Percentiles rank a stretch among this genome's conserved stretches.
Evolutionary conservation across 73 alveolate genomes (phyloP).

Genomic region (Stentor coeruleus): DNA sequence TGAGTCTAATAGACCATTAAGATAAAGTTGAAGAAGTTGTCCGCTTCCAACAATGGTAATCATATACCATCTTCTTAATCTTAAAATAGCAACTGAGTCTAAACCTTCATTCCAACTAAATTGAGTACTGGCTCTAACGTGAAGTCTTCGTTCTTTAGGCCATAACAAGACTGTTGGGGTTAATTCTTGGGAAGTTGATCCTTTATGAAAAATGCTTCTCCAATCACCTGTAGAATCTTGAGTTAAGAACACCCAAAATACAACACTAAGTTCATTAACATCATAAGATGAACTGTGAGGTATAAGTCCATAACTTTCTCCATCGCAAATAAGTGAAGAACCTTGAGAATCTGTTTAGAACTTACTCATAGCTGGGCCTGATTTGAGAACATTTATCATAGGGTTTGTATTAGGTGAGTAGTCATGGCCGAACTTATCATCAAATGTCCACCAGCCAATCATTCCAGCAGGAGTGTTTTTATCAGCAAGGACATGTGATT

Average conservation of each 20-base stretch:
- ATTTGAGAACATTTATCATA: neutral
- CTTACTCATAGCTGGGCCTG: conserved; percentile 18
- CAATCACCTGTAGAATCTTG: conserved; percentile 24
- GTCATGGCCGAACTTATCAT: conserved; percentile 19
- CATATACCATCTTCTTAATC: neutral
- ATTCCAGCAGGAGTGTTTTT: neutral
- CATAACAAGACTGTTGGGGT: conserved; percentile 9
- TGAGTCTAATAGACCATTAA: neutral
- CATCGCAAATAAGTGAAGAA: conserved; percentile 4
- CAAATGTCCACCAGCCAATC: conserved; percentile 28
- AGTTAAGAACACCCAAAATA: neutral
- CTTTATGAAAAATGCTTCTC: conserved; percentile 3
- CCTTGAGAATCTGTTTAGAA: conserved; percentile 5
- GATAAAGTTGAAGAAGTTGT: neutral
- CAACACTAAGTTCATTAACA: neutral
- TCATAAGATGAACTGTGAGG: neutral
- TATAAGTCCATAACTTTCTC: neutral
- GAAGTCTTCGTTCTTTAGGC: neutral
- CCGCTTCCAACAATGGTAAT: neutral
- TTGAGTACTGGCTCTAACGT: neutral
- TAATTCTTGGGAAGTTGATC: conserved; percentile 7
- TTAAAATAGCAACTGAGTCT: neutral
- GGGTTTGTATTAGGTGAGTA: conserved; percentile 6
- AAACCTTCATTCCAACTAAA: conserved; percentile 23
- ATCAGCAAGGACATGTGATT: neutral